Conservation (phyloP, 2,329 filamentous ascomycete genomes). For the Colletotrichum caudatum region DNA sequence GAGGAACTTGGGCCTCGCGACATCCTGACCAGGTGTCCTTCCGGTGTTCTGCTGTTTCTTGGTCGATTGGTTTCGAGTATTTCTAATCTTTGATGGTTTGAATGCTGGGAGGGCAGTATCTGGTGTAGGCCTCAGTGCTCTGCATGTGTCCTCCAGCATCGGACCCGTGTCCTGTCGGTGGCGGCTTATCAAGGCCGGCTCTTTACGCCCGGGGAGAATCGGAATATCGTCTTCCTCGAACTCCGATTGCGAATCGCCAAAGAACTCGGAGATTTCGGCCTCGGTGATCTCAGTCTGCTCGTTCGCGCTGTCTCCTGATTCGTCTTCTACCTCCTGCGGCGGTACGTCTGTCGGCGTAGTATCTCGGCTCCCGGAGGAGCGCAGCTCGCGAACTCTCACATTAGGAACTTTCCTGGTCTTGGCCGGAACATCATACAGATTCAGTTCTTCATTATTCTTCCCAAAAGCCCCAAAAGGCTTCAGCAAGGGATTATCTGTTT, state of each 20-base stretch:
- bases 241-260: slow-evolving; percentile 26
- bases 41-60: background rate
- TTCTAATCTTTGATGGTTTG: background rate
- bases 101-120: background rate
- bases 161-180: background rate
- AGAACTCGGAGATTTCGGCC: slow-evolving; percentile 35
- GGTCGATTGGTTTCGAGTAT: background rate
- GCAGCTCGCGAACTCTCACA: slow-evolving; percentile 4
- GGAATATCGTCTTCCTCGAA: slow-evolving; percentile 11
- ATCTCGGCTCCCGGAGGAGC: background rate
- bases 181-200: background rate
- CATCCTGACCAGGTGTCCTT: background rate
- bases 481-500: slow-evolving; percentile 23
- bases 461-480: background rate
- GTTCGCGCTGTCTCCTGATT: slow-evolving; percentile 13
- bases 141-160: background rate
- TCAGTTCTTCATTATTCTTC: slow-evolving; percentile 15
- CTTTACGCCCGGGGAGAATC: background rate
- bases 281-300: slow-evolving; percentile 38
- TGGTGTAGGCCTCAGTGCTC: background rate
- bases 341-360: background rate
- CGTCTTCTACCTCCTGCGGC: background rate
- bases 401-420: background rate
- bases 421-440: background rate
- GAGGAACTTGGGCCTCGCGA: background rate